Evolutionary conservation across 164 flowering plant species (phyloP).

Genomic region (Tetracentron sinense): DNA sequence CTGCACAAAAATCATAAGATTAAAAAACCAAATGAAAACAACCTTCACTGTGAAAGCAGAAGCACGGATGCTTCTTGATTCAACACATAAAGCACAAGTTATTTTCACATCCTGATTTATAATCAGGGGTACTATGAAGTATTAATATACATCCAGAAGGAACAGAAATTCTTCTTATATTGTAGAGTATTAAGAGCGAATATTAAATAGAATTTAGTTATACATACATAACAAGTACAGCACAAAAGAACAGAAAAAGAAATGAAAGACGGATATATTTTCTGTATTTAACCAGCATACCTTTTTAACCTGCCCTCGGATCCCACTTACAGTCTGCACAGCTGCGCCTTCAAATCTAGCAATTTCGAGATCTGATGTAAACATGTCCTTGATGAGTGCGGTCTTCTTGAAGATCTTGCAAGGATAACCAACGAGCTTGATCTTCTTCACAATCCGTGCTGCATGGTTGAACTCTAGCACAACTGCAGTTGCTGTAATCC

Average conservation of each 20-base stretch:
- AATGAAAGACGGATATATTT: not conserved
- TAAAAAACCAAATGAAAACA: constrained; percentile 5
- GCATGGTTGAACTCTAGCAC: constrained; percentile 85
- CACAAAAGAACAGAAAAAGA: not conserved
- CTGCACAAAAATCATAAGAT: constrained; percentile 34
- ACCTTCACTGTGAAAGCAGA: no score
- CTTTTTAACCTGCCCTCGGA: constrained; percentile 96
- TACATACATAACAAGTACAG: not conserved
- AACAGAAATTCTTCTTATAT: not conserved
- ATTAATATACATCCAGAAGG: not conserved
- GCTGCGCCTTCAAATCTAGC: constrained; percentile 91
- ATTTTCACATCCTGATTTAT: not conserved
- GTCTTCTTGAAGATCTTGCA: constrained; percentile 93
- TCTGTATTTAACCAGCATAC: constrained; percentile 28
- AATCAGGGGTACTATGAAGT: not conserved
- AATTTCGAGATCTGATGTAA: constrained; percentile 92
- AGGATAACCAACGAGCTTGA: constrained; percentile 83
- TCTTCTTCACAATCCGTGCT: constrained; percentile 67
- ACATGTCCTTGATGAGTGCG: constrained; percentile 86
- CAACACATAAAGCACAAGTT: no score
- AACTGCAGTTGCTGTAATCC: constrained; percentile 84
- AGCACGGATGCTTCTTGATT: not conserved
- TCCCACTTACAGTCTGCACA: constrained; percentile 90
- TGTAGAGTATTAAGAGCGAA: not conserved
- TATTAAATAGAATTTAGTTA: not conserved